phyloP scores from a whole-genome alignment of 2,329 filamentous ascomycete species.

The Samsoniella hepiali region DNA sequence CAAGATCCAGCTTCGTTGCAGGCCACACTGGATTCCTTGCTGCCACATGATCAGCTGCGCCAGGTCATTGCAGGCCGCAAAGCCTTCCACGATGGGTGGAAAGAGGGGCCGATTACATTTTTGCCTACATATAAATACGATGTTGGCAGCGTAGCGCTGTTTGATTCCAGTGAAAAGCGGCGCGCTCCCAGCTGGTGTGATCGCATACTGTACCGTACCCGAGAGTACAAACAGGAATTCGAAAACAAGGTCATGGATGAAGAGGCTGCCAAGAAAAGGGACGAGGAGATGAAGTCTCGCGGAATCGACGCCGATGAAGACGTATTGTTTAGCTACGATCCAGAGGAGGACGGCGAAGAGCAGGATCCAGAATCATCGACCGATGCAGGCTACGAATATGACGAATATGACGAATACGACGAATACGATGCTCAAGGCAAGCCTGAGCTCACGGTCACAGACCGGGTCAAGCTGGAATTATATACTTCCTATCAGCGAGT shows the following conservation, averaged over 20 bases:
- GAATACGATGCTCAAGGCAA: conserved; percentile 47
- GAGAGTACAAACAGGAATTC: conserved; percentile 64
- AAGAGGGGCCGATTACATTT: conserved; percentile 83
- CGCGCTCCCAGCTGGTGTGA: conserved; percentile 96
- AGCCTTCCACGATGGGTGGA: conserved; percentile 87
- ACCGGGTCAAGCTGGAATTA: conserved; percentile 55
- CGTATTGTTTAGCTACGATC: conserved; percentile 87
- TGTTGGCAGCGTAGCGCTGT: conserved; percentile 84
- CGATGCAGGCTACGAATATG: conserved; percentile 50
- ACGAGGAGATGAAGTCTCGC: conserved; percentile 80
- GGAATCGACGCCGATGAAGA: conserved; percentile 80
- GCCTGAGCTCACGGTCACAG: conserved; percentile 55
- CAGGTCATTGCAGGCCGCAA: conserved; percentile 71
- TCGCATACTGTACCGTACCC: conserved; percentile 81
- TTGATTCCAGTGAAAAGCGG: conserved; percentile 93
- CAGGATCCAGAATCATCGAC: conserved; percentile 27
- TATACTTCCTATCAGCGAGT: conserved; percentile 90
- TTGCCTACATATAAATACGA: conserved; percentile 98
- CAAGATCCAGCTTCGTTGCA: conserved; percentile 83
- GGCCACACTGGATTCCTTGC: conserved; percentile 79
- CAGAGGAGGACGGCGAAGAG: conserved; percentile 48
- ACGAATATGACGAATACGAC: conserved; percentile 61
- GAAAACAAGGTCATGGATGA: conserved; percentile 62
- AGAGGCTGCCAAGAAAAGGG: conserved; percentile 64
- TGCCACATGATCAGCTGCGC: conserved; percentile 85